Conservation (phyloP, 768 basidiomycete genomes). For the Pleurotus eryngii region DNA sequence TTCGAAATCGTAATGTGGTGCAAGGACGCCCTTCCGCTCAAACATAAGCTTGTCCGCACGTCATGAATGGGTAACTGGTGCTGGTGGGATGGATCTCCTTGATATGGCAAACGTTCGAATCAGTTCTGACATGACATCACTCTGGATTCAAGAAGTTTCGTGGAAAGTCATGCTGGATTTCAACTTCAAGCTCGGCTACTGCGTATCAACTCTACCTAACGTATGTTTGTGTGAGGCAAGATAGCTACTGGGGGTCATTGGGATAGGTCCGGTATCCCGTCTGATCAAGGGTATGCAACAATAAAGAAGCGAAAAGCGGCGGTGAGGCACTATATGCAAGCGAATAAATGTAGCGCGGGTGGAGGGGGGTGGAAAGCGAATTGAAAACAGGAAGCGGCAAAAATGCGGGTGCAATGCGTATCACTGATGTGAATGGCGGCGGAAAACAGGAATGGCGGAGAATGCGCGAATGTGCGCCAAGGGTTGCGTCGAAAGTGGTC, state of each 20-base stretch:
- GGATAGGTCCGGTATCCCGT: slow-evolving; percentile 4
- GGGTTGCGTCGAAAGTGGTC: neutral
- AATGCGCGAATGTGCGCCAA: neutral
- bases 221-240: neutral
- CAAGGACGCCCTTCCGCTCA: too few relatives aligned
- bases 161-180: too few relatives aligned
- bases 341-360: slow-evolving; percentile 5
- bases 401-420: neutral
- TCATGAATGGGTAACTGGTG: too few relatives aligned
- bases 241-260: slow-evolving; percentile 3
- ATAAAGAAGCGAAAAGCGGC: slow-evolving; percentile 3
- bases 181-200: too few relatives aligned
- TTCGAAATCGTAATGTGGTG: too few relatives aligned
- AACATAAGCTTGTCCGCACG: too few relatives aligned
- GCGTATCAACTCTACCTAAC: neutral
- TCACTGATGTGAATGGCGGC: neutral
- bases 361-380: neutral
- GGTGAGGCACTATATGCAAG: slow-evolving; percentile 4
- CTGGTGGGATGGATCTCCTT: too few relatives aligned
- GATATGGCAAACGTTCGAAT: too few relatives aligned
- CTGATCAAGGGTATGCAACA: slow-evolving; percentile 4
- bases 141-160: too few relatives aligned
- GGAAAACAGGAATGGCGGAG: neutral
- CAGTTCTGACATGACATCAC: too few relatives aligned
- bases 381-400: neutral